Evolutionary conservation across 2,329 filamentous ascomycete genomes (phyloP), one percentile per base, ranked within the genome.

Genomic region (Curvularia lunata): DNA sequence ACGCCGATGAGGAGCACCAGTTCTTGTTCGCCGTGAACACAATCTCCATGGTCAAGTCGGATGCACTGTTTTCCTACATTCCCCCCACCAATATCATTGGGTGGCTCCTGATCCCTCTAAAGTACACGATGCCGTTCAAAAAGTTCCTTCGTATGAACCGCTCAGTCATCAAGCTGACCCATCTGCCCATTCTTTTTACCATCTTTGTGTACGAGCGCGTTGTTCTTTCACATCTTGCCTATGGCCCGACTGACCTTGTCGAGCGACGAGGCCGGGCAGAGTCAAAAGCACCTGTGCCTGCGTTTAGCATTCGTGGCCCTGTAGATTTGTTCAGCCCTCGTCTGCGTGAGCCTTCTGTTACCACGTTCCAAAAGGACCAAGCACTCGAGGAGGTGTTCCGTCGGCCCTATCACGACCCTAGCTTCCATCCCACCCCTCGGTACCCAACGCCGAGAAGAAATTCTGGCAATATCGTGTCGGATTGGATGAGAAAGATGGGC

Each of bases 41-140:
- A 4, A 96, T 97, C 48, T 96, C 92, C 4, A 96, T 97, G 91
- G 94, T 97, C 64, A 98, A 97, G 77, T 97, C 95, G n/a, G 94
- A 98, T 74, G 91, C 92, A 0, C 81, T 97, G 0, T 98, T 98
- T 80, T 96, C 92, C 3, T 97, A 97, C 73, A 86, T 97, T 59
- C 91, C 94, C 1, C 94, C 94, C 0, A 89, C 91, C 13, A 98
- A 98, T 72, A 90, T 97, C 28, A 85, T 97, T 62, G 93, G 91
- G 1, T 98, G 93, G 94, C 73, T 94, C 0, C 81, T 97, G 27
- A 92, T 92, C 69, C 94, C 94, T 0, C 76, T 96, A 43, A 86
- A 93, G 62, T 96, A 90, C 73, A 80, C 87, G 67, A 87, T 97
- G 80, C 87, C 92, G 0, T 88, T 97, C 66, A 86, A 86, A 40